These are phyloP conservation scores for Musa acuminata DNA, from an alignment of 176 grass and related monocot species.

Conservation along the genomic window DNA sequence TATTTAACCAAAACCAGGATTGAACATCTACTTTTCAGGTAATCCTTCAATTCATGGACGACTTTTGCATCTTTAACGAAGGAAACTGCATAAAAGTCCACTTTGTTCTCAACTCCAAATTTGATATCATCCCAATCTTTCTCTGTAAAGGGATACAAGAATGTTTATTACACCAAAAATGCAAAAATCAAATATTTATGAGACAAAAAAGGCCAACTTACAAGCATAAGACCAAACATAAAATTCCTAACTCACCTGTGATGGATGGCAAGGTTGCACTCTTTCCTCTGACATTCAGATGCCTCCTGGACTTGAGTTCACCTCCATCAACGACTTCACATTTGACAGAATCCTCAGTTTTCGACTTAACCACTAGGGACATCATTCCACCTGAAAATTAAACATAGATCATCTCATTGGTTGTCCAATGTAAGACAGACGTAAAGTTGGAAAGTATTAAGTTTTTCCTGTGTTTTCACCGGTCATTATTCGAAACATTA, in stretches of 20 bases:
- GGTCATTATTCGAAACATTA: not conserved
- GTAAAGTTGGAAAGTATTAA: not conserved
- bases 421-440: not conserved
- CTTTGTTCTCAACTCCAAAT: constrained; percentile 96
- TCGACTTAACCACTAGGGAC: constrained; percentile 80
- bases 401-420: not conserved
- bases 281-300: constrained; percentile 96
- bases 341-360: constrained; percentile 86
- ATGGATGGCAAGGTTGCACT: constrained; percentile 98
- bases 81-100: constrained; percentile 98
- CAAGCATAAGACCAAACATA: not conserved
- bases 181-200: not conserved
- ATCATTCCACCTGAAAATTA: constrained; percentile 93
- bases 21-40: constrained; percentile 64
- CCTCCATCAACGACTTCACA: constrained; percentile 96
- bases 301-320: constrained; percentile 91
- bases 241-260: constrained; percentile 44
- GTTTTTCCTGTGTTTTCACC: not conserved
- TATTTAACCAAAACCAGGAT: not conserved
- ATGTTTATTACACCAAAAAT: not conserved
- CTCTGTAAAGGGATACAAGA: constrained; percentile 44
- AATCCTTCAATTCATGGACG: constrained; percentile 94
- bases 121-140: constrained; percentile 99
- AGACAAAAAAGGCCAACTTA: not conserved
- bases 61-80: constrained; percentile 99